Evolutionary conservation across 352 stramenopile species (phyloP), one percentile per base, ranked within the genome.

Genomic region (Phytophthora sojae): DNA sequence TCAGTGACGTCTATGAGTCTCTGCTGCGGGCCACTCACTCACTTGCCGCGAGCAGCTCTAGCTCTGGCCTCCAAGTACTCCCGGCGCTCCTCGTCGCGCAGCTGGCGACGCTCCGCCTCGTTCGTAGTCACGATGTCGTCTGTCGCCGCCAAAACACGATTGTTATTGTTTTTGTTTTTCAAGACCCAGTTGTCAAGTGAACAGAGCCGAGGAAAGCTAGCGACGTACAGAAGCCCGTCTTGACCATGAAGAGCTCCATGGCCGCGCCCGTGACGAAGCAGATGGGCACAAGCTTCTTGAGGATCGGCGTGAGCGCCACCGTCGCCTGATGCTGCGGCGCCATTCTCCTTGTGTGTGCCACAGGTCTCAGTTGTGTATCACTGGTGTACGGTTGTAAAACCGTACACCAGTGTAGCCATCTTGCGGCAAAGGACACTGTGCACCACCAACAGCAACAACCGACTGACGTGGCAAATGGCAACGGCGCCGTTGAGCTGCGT

Each of bases 231-330:
- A 96, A 96, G 32, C 87, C 89, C 0, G 89, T 95, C 64, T 96
- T 95, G 75, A 97, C 89, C 90, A 97, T 97, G 66, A 97, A 96
- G 12, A 86, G 45, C 76, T 97, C 90, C 80, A 97, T 95, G 30
- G 71, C 83, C 15, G 89, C 89, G 53, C 90, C 90, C 35, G 85
- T 89, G 37, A 93, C 67, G 71, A 97, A 97, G 76, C 90, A 96
- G 15, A 95, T 55, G 35, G 90, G 90, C 67, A 97, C 73, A 42
- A 95, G 77, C 71, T 96, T 96, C 71, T 85, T 84, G 30, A 96
- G 76, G 61, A 96, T 92, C 68, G 87, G 86, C 58, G 58, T 69
- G 8, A 96, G 71, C 75, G 84, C 80, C 61, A 93, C 80, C 35
- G 69, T 79, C 52, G 67, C 53, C 25, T 69, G 45, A 25, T 70